Evolutionary conservation across 2,329 filamentous ascomycete genomes (phyloP).

Genomic region (Claviceps sp.): DNA sequence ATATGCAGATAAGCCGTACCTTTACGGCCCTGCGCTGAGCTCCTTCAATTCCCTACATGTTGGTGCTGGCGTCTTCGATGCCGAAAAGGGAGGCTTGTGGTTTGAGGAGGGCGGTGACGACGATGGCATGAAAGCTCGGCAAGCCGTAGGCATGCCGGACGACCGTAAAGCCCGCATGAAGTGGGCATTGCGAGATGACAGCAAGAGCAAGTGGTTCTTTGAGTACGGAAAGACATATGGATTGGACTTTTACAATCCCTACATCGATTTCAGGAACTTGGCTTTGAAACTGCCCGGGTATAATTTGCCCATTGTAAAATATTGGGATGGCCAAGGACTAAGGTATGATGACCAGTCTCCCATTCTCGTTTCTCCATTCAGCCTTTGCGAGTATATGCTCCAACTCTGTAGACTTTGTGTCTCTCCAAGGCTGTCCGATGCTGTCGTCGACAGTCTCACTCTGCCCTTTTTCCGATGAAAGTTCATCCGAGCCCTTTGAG

Average conservation of each 20-base stretch:
- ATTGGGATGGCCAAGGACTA: constrained; percentile 67
- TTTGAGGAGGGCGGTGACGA: constrained; percentile 56
- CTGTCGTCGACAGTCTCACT: not conserved
- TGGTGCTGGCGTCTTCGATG: constrained; percentile 38
- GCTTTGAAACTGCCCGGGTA: constrained; percentile 60
- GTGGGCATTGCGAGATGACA: constrained; percentile 38
- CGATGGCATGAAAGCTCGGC: constrained; percentile 33
- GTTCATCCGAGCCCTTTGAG: no score
- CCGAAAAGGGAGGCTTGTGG: constrained; percentile 36
- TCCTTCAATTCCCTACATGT: constrained; percentile 67
- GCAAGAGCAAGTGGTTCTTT: constrained; percentile 41
- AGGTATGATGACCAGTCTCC: constrained; percentile 38
- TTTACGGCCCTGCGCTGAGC: constrained; percentile 72
- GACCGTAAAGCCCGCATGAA: constrained; percentile 42
- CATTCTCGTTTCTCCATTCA: not conserved
- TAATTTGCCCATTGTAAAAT: constrained; percentile 57
- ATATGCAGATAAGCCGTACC: constrained; percentile 71
- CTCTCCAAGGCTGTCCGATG: not conserved
- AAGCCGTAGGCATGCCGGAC: constrained; percentile 35
- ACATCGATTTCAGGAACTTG: constrained; percentile 71
- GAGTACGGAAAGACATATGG: constrained; percentile 38
- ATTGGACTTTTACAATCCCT: constrained; percentile 75
- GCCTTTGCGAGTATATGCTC: constrained; percentile 1
- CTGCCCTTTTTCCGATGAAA: not conserved
- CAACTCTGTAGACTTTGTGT: not conserved